Percentiles rank a stretch among this genome's conserved stretches.
Conservation (phyloP, 1,284 basidiomycete genomes). For the Kwoniella shivajii region DNA sequence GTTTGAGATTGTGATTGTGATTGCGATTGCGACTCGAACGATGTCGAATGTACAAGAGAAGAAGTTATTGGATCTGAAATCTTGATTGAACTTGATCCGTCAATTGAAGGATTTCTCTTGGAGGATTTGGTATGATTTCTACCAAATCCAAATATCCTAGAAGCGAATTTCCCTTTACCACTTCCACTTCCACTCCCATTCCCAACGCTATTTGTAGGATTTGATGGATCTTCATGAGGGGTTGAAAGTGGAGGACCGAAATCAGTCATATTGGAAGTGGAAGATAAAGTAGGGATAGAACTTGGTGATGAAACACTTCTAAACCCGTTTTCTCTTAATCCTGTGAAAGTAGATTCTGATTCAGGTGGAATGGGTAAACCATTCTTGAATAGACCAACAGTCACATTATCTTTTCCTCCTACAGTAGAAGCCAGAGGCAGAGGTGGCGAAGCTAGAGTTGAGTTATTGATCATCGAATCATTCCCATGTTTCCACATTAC, state of each 20-base stretch:
- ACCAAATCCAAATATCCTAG: constrained; percentile 19
- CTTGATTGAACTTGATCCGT: constrained; percentile 8
- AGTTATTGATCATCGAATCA: neutral
- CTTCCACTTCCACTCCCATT: constrained; percentile 3
- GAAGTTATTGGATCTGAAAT: constrained; percentile 10
- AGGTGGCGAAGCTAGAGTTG: neutral
- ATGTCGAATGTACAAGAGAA: constrained; percentile 7
- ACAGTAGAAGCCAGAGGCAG: too few species aligned
- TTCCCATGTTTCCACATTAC: constrained; percentile 21
- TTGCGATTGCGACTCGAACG: neutral
- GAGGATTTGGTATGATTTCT: neutral
- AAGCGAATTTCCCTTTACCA: constrained; percentile 11
- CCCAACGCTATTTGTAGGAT: neutral
- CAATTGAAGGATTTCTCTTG: constrained; percentile 13
- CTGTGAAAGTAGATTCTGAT: constrained; percentile 3
- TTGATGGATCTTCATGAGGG: neutral
- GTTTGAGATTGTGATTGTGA: neutral
- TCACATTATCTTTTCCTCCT: neutral
- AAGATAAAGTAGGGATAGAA: constrained; percentile 1
- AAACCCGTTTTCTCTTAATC: neutral
- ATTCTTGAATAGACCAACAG: constrained; percentile 12
- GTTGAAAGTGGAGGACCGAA: constrained; percentile 11
- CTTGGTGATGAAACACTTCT: constrained; percentile 8
- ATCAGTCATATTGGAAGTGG: constrained; percentile 5
- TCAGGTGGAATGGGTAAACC: constrained; percentile 1